Conservation (phyloP, 805 yeast genomes). For the Ogataea methylovora region DNA sequence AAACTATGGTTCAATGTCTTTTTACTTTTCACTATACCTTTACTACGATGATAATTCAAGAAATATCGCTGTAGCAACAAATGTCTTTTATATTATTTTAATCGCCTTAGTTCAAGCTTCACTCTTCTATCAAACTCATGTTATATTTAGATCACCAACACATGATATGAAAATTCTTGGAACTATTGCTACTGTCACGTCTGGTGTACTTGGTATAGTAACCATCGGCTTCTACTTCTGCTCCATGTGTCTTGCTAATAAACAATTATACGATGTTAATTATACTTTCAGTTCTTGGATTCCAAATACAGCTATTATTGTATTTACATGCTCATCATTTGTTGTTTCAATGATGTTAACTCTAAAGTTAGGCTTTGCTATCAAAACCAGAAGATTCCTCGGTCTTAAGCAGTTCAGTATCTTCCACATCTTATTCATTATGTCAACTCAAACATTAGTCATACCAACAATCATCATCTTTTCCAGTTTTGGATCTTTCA, state of each 20-base stretch:
- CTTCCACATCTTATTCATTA: constrained; percentile 71
- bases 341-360: constrained; percentile 54
- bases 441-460: constrained; percentile 75
- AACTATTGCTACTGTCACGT: constrained; percentile 26
- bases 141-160: constrained; percentile 61
- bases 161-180: constrained; percentile 31
- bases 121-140: constrained; percentile 61
- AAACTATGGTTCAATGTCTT: constrained; percentile 41
- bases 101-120: constrained; percentile 57
- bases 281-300: constrained; percentile 27
- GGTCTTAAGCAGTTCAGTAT: constrained; percentile 82
- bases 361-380: constrained; percentile 60
- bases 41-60: constrained; percentile 32
- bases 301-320: constrained; percentile 46
- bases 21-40: constrained; percentile 36
- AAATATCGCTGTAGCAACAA: constrained; percentile 51
- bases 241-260: constrained; percentile 38
- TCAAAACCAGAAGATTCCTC: constrained; percentile 61
- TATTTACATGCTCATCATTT: constrained; percentile 64
- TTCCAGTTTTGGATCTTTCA: constrained; percentile 36
- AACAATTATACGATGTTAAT: constrained; percentile 14
- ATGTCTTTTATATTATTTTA: constrained; percentile 52
- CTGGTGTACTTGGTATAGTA: constrained; percentile 41
- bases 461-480: constrained; percentile 68
- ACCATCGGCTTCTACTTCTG: constrained; percentile 55